Evolutionary conservation across 176 grass and related monocot species (phyloP).

Genomic region (Canna indica): DNA sequence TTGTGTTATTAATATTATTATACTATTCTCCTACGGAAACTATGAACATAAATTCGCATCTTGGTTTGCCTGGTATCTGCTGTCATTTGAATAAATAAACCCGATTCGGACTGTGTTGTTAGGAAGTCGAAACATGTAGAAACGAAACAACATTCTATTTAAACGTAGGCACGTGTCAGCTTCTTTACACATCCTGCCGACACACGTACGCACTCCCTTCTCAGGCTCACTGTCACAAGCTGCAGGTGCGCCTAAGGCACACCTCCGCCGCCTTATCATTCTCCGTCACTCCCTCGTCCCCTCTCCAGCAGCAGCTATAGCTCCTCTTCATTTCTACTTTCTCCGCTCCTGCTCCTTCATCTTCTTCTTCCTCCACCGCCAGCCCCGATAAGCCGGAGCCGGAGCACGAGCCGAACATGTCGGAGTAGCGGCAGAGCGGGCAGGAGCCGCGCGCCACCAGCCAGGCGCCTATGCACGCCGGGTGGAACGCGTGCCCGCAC

Average conservation of each 20-base stretch:
- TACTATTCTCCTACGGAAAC: too few relatives aligned
- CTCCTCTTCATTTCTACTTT: background rate
- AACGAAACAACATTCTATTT: too few relatives aligned
- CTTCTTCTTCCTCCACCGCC: background rate
- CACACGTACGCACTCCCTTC: background rate
- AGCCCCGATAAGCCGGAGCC: background rate
- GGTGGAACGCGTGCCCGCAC: conserved; percentile 34
- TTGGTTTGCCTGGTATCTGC: too few relatives aligned
- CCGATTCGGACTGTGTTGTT: too few relatives aligned
- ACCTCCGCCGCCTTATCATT: background rate
- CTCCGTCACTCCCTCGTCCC: background rate
- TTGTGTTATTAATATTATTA: too few relatives aligned
- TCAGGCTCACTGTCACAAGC: conserved; percentile 22
- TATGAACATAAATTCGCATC: too few relatives aligned
- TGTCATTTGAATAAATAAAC: too few relatives aligned
- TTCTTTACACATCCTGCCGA: background rate
- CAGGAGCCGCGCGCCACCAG: conserved; percentile 19
- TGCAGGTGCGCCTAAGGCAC: conserved; percentile 18
- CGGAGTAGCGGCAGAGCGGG: conserved; percentile 29
- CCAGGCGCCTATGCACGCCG: conserved; percentile 28
- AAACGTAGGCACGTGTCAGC: conserved; percentile 24
- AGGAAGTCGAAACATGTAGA: too few relatives aligned
- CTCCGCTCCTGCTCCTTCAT: background rate
- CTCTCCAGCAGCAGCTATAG: background rate
- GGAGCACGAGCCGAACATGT: background rate